Conservation (phyloP, 495 filamentous ascomycete species). For the Alectoria sarmentosa region DNA sequence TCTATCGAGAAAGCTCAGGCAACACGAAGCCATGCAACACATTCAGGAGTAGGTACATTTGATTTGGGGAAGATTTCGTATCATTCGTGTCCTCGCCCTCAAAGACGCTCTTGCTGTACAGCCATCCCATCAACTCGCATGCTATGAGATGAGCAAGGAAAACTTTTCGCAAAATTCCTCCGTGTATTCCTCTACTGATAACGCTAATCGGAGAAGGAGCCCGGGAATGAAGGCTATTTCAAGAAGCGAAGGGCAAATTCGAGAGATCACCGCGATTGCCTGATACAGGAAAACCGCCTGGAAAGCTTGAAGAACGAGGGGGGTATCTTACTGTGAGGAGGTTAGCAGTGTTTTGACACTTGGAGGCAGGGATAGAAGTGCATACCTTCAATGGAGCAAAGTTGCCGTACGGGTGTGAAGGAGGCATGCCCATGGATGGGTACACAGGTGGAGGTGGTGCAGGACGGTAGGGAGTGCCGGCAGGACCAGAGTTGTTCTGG, state of each 20-base stretch:
- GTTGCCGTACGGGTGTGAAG: slow-evolving; percentile 63
- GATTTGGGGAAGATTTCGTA: slow-evolving; percentile 13
- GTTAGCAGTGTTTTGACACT: slow-evolving; percentile 2
- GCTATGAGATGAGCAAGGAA: slow-evolving; percentile 21
- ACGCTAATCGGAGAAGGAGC: slow-evolving; percentile 36
- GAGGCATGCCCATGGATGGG: slow-evolving; percentile 79
- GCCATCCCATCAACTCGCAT: slow-evolving; percentile 18
- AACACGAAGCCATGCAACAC: slow-evolving; percentile 16
- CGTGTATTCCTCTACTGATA: slow-evolving; percentile 22
- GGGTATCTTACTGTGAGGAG: slow-evolving; percentile 24
- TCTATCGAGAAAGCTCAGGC: background rate
- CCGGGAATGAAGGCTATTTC: slow-evolving; percentile 25
- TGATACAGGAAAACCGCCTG: slow-evolving; percentile 14
- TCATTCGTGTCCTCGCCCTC: slow-evolving; percentile 22
- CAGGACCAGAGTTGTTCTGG: slow-evolving; percentile 98
- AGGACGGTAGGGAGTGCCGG: slow-evolving; percentile 94
- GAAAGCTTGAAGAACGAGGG: slow-evolving; percentile 24
- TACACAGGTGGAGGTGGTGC: slow-evolving; percentile 85
- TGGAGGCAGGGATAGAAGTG: slow-evolving; percentile 19
- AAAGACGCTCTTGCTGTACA: slow-evolving; percentile 16
- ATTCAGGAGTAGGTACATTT: slow-evolving; percentile 25
- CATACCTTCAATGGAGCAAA: slow-evolving; percentile 72
- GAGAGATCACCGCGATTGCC: slow-evolving; percentile 17
- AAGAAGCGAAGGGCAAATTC: slow-evolving; percentile 27
- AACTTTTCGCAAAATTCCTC: slow-evolving; percentile 24